Base-by-base conservation (phyloP, 495 filamentous ascomycete genomes). In the Xylaria nigripes region DNA sequence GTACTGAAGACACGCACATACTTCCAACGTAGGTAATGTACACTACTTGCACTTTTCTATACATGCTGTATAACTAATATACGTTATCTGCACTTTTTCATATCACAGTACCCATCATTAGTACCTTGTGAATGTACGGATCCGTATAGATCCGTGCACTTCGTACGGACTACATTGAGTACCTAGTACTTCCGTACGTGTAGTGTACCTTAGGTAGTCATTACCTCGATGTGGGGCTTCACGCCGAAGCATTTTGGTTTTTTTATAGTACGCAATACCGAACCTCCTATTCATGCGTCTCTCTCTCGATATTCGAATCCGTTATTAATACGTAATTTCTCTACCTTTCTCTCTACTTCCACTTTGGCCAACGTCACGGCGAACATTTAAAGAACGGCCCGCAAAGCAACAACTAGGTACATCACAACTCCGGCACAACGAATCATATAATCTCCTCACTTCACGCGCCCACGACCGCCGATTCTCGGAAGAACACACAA, bases 371-470 rank as follows among this genome's bases (percentile, higher is more conserved):
- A 7, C 18, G 16, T 12, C 29, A 24, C 40, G 22, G 19, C 30
- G 13, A 40, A 27, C 9, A 8, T 16, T n/a, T 21, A 7, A 27
- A 18, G 22, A 42, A 18, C n/a, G 2, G 19, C 8, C 22, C 22
- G 13, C 6, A 30, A 21, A 21, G 34, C 21, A 16, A 19, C 25
- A 40, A 21, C 12, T 2, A n/a, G n/a, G n/a, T 19, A 7, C 51
- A 23, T 12, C 36, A 16, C 16, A 38, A 41, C 32, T 22, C 29
- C 18, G 13, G 12, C 32, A 7, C 45, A 15, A 36, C 42, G 34
- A 54, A 42, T 9, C 24, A n/a, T 19, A n/a, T 27, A 32, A 41
- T 23, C 42, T 50, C 40, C 6, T 24, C 57, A 51, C 43, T n/a
- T 32, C 25, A 0, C 32, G 6, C 27, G 13, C 32, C 24, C n/a